Evolutionary conservation across 164 flowering plant species (phyloP), one percentile per base, ranked within the genome.

Genomic region (Echeveria elegans): DNA sequence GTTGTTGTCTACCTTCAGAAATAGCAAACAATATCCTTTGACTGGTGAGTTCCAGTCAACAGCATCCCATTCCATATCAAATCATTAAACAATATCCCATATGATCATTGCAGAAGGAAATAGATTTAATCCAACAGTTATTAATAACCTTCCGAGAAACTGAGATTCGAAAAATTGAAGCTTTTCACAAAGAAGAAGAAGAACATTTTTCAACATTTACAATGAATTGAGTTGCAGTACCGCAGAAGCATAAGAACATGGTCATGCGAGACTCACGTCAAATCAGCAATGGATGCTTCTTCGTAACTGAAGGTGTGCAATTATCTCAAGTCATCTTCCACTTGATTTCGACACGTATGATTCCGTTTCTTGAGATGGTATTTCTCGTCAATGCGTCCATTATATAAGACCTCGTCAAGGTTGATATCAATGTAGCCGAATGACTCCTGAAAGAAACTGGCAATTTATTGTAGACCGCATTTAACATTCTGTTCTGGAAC

Each of bases 11-110:
- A 9, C 19, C 50, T 45, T 45, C 19, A 12, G 18, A 45, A 45
- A 8, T 16, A 36, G 9, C 77, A 87, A 84, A 15, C 88, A 96
- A 80, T 83, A 83, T 68, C 96, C 98, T 70, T 85, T 93, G 70
- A 88, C 83, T 82, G 90, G 65, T 36, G 86, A 83, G 63, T 93
- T 92, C 98, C 96, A 88, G 2, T 92, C 84, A 52, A 88, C 83
- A 30, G 90, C 92, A 80, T 92, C 7, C 38, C 9, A 5, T 36
- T 36, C 38, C 9, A 10, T 10, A 36, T 36, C 6, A 36, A 6
- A 36, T 36, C 38, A 36, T 0, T 36, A 36, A 36, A 36, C 6
- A 5, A 10, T 1, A 36, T 0, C 9, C 38, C 38, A 36, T 36
- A 36, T 36, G n/a, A n/a, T n/a, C n/a, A n/a, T n/a, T n/a, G n/a